Percentiles rank a stretch among this genome's conserved stretches.
Evolutionary conservation across 139 green algal genomes (phyloP).

Genomic region (Volvox africanus): DNA sequence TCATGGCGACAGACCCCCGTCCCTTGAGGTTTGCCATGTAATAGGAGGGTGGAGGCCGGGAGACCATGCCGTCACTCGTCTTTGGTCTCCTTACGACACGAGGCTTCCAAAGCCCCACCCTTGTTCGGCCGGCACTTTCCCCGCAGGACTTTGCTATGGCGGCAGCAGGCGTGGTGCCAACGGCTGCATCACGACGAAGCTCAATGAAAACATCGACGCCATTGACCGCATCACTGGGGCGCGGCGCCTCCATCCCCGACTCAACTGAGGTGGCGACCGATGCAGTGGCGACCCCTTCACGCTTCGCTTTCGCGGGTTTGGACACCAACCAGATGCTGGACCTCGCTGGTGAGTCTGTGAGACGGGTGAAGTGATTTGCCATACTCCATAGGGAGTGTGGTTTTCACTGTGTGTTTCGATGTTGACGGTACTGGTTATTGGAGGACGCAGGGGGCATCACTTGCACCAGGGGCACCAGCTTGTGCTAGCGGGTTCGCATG

Average conservation of each 20-base stretch:
- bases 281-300: neutral
- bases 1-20: too few relatives aligned
- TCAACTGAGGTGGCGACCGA: too few relatives aligned
- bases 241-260: neutral
- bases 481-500: neutral
- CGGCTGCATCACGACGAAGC: neutral
- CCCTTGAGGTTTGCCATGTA: too few relatives aligned
- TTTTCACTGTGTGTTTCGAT: neutral
- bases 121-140: neutral
- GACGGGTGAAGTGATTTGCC: neutral
- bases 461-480: neutral
- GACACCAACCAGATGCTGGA: slow-evolving; percentile 47
- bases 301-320: neutral
- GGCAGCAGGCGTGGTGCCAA: neutral
- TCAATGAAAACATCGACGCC: neutral
- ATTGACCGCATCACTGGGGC: neutral
- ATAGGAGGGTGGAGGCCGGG: too few relatives aligned
- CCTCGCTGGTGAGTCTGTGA: slow-evolving; percentile 15
- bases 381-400: too few relatives aligned
- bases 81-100: neutral
- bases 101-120: neutral
- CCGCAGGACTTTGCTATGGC: slow-evolving; percentile 5
- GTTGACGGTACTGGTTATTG: neutral
- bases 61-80: too few relatives aligned
- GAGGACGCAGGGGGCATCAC: neutral